A percentile compares a stretch with the other conserved stretches of the same genome.
Conservation (phyloP, 305 asterid species). For the Fraxinus angustifolia region DNA sequence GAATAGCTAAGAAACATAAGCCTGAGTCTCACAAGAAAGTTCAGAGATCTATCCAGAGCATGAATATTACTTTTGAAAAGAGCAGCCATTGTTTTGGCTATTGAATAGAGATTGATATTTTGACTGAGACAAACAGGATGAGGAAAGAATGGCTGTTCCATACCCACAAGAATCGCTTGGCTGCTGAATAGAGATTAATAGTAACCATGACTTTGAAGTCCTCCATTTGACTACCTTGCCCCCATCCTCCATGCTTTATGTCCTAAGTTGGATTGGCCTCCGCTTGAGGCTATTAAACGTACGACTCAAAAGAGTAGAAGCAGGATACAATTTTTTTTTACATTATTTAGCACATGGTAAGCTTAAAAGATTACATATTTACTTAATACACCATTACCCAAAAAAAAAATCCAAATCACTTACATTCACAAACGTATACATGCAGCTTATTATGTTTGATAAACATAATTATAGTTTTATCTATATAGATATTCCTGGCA, state of each 20-base stretch:
- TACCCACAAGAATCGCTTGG: background rate
- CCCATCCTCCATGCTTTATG: background rate
- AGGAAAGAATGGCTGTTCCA: background rate
- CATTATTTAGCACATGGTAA: background rate
- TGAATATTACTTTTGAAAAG: background rate
- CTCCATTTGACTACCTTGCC: background rate
- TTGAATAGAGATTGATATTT: background rate
- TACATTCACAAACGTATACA: background rate
- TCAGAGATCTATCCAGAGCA: background rate
- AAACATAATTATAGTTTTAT: background rate
- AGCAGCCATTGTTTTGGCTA: background rate
- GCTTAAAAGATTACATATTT: background rate
- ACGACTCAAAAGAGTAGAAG: background rate
- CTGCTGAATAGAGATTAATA: background rate
- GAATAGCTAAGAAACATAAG: background rate
- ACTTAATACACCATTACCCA: background rate
- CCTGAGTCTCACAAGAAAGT: background rate
- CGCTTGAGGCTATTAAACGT: background rate
- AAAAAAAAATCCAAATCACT: too few relatives aligned
- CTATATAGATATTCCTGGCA: background rate
- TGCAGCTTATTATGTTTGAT: background rate
- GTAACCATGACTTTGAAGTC: background rate
- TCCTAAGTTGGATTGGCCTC: background rate
- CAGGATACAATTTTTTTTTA: background rate
- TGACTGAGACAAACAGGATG: background rate